Base-by-base conservation (phyloP, 2,329 filamentous ascomycete species). In the Aspergillus sclerotialis region DNA sequence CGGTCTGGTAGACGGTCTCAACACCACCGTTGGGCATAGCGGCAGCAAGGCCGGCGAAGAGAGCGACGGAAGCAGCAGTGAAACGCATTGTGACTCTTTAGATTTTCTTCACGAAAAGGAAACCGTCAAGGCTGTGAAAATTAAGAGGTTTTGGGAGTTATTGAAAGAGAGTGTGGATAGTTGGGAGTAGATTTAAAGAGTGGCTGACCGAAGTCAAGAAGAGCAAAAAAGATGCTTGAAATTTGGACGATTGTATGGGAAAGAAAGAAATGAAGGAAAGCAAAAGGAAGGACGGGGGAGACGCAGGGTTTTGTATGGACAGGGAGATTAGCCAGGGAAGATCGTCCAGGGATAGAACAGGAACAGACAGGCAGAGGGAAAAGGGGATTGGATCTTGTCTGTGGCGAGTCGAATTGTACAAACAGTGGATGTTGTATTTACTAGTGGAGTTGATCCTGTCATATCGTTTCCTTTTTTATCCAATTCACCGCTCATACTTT, bases 1-100 rank as follows among this genome's bases (percentile, higher is more conserved):
- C 68, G 46, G 73, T 77, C 55, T 65, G 62, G 70, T 73, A 76
- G 64, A 78, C 64, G 53, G 73, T 69, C 47, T 55, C 36, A 40
- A 58, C 48, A 36, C 49, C 52, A 38, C 49, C 53, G 40, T 52
- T 48, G 42, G 57, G 58, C 38, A 56, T 37, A 42, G 61, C 61
- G 48, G 55, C 52, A 36, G 55, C 60, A 43, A 64, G 53, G 51
- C 59, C 57, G 42, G 59, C 60, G 53, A 63, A 61, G 48, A 65
- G 46, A 42, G 61, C 62, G 48, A 63, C 43, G 44, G 61, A 50
- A 45, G 55, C 56, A 50, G 52, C 43, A 38, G 62, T 49, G 61
- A 64, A 65, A 63, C 60, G 62, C 62, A 65, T 65, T 50, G 55
- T 65, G 60, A 60, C 49, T 50, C 43, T 40, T 9, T 32, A 32